Evolutionary conservation across 192 early-diverging fungal genomes (phyloP).

Genomic region (Coemansia biformis): DNA sequence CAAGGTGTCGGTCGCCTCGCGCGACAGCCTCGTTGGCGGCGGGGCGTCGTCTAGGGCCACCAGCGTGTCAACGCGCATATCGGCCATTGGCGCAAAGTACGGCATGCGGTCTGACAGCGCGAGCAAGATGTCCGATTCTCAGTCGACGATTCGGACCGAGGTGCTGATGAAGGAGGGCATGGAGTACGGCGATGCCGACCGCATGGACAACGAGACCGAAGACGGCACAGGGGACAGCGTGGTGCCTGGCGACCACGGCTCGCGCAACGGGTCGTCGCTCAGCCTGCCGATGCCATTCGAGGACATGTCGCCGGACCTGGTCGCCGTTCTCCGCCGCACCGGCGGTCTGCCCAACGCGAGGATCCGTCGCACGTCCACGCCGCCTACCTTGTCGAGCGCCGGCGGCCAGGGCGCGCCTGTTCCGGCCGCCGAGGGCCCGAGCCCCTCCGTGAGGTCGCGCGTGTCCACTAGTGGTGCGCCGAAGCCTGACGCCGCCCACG

Average conservation of each 20-base stretch:
- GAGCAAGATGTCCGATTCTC: constrained; percentile 32
- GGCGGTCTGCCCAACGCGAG: constrained; percentile 28
- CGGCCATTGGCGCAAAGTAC: constrained; percentile 27
- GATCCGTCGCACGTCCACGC: constrained; percentile 29
- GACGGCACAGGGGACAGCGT: no score
- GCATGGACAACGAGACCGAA: constrained; percentile 25
- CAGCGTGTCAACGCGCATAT: constrained; percentile 39
- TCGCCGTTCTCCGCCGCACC: constrained; percentile 41
- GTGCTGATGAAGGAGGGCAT: constrained; percentile 36
- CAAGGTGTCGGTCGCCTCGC: constrained; percentile 29
- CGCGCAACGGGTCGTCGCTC: constrained; percentile 30
- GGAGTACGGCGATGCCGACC: constrained; percentile 28
- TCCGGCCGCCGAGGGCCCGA: no score
- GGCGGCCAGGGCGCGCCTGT: constrained; percentile 2
- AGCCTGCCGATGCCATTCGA: constrained; percentile 41
- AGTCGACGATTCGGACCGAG: constrained; percentile 46
- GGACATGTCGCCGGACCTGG: constrained; percentile 44
- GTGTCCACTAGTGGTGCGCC: no score
- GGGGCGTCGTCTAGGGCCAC: constrained; percentile 42
- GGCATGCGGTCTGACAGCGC: constrained; percentile 20
- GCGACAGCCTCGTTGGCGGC: constrained; percentile 41
- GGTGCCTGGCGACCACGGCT: no score
- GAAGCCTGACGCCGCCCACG: not conserved
- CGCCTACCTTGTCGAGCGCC: constrained; percentile 2
- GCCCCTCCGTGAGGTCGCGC: no score